A percentile compares a stretch with the other conserved stretches of the same genome.
Evolutionary conservation across 345 rosid species (phyloP).

Genomic region (Eucalyptus sp.): DNA sequence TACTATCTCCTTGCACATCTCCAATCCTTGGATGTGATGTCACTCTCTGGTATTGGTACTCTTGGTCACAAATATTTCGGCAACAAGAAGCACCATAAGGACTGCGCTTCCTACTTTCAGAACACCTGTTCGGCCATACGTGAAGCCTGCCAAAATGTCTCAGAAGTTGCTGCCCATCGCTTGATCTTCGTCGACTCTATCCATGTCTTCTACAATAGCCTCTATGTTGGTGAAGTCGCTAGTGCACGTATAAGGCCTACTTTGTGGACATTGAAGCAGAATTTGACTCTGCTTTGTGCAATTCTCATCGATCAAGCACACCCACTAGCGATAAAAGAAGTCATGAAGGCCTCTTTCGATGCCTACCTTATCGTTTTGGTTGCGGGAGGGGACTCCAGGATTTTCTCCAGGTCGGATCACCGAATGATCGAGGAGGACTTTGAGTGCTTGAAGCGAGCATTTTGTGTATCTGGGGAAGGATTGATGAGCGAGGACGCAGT

Average conservation of each 20-base stretch:
- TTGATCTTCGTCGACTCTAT: conserved; percentile 70
- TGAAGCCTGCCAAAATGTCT: conserved; percentile 71
- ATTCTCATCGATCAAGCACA: conserved; percentile 69
- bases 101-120: conserved; percentile 46
- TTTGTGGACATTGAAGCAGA: conserved; percentile 58
- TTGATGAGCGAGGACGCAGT: conserved; percentile 52
- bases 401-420: conserved; percentile 49
- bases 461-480: conserved; percentile 73
- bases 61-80: not conserved
- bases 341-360: conserved; percentile 74
- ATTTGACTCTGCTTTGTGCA: conserved; percentile 54
- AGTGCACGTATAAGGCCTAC: conserved; percentile 52
- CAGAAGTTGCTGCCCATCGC: conserved; percentile 87
- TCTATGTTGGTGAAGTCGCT: conserved; percentile 51
- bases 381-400: conserved; percentile 54
- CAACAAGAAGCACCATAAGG: not conserved
- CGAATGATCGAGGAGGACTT: conserved; percentile 58
- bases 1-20: conserved; percentile 62
- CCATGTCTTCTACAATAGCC: conserved; percentile 55
- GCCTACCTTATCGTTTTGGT: conserved; percentile 78
- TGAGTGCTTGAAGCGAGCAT: conserved; percentile 45
- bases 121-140: conserved; percentile 37
- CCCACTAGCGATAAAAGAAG: conserved; percentile 61
- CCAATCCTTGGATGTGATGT: conserved; percentile 56
- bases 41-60: conserved; percentile 18